These are phyloP conservation scores for Globisporangium splendens DNA, from an alignment of 352 stramenopile genomes.

Conservation along the genomic window DNA sequence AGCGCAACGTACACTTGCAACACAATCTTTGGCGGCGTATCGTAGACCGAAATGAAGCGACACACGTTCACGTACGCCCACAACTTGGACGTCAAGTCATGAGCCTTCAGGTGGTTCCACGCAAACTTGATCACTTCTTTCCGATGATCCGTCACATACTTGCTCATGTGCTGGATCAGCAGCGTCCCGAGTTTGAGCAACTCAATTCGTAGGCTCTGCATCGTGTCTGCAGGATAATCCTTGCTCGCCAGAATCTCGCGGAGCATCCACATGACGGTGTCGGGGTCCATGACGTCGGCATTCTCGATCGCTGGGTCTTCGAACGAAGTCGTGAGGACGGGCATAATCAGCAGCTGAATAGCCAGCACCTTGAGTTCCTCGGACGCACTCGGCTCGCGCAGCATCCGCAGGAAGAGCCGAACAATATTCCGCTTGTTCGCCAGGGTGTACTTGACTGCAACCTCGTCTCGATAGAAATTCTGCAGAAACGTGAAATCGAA, in stretches of 20 bases:
- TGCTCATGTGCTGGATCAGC: conserved; percentile 94
- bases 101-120: conserved; percentile 95
- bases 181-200: conserved; percentile 94
- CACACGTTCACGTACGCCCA: conserved; percentile 98
- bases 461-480: conserved; percentile 84
- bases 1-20: conserved; percentile 96
- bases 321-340: conserved; percentile 88
- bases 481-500: conserved; percentile 95
- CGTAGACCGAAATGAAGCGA: conserved; percentile 95
- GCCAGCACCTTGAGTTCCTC: conserved; percentile 92
- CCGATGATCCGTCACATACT: conserved; percentile 90
- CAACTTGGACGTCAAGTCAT: conserved; percentile 94
- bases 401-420: conserved; percentile 86
- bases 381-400: conserved; percentile 61
- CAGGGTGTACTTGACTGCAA: conserved; percentile 58
- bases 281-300: conserved; percentile 80
- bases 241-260: conserved; percentile 86
- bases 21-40: conserved; percentile 96
- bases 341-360: conserved; percentile 93
- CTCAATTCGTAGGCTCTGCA: conserved; percentile 85
- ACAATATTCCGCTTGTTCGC: conserved; percentile 84
- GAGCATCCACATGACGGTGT: conserved; percentile 88
- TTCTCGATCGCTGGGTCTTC: conserved; percentile 75
- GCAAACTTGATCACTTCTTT: conserved; percentile 99
- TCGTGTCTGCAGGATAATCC: conserved; percentile 62